These are phyloP conservation scores for Candida sphagnicola DNA, from an alignment of 805 yeast species.

Conservation along the genomic window DNA sequence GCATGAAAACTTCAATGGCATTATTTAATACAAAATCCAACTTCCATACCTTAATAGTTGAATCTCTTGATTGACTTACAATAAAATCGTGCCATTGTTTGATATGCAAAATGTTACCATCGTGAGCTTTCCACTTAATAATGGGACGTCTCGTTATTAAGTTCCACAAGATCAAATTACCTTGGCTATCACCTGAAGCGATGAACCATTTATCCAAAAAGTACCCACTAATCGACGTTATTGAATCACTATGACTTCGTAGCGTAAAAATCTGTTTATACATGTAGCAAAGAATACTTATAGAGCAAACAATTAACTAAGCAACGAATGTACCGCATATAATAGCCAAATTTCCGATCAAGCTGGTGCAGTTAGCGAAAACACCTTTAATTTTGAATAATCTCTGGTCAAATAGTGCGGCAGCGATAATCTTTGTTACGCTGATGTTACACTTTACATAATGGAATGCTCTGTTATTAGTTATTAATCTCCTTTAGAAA, in stretches of 20 bases:
- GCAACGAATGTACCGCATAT: too few relatives aligned
- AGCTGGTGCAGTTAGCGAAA: too few relatives aligned
- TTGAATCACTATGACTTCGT: constrained; percentile 17
- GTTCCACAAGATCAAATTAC: constrained; percentile 66
- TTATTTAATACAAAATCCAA: constrained; percentile 6
- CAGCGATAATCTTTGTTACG: too few relatives aligned
- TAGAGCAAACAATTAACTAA: too few relatives aligned
- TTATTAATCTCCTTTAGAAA: too few relatives aligned
- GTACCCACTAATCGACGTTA: constrained; percentile 10
- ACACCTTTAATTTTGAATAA: too few relatives aligned
- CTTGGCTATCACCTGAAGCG: constrained; percentile 57
- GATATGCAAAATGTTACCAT: constrained; percentile 45
- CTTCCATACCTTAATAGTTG: constrained; percentile 47
- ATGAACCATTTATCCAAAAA: constrained; percentile 18
- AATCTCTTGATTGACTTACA: constrained; percentile 68
- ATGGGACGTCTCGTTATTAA: constrained; percentile 52
- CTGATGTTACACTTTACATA: too few relatives aligned
- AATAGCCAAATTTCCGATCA: too few relatives aligned
- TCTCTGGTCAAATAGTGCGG: too few relatives aligned
- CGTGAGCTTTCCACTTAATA: constrained; percentile 59
- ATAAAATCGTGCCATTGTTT: constrained; percentile 25
- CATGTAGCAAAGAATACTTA: too few relatives aligned
- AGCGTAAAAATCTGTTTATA: constrained; percentile 13
- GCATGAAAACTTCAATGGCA: constrained; percentile 22
- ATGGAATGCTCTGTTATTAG: too few relatives aligned